Evolutionary conservation across 352 stramenopile genomes (phyloP).

Genomic region (Globisporangium viniferum): DNA sequence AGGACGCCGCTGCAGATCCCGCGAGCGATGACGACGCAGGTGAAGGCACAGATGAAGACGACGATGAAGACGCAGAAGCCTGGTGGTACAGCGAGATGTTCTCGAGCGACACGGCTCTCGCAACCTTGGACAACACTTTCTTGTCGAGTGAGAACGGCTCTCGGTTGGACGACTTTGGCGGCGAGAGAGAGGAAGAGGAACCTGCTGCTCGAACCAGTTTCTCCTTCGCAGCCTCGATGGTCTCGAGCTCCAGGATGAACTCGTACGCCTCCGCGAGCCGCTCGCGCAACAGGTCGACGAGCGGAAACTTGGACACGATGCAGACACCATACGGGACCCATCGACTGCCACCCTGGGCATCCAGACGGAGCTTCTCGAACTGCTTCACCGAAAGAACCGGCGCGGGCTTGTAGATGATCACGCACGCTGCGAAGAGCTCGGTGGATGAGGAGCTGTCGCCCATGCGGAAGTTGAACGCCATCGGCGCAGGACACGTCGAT

Average conservation of each 20-base stretch:
- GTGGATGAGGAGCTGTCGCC: slow-evolving; percentile 66
- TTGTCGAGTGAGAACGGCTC: slow-evolving; percentile 71
- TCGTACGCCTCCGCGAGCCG: slow-evolving; percentile 80
- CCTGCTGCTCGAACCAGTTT: slow-evolving; percentile 25
- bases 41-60: slow-evolving; percentile 14
- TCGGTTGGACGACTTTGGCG: slow-evolving; percentile 9
- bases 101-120: slow-evolving; percentile 62
- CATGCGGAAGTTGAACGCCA: slow-evolving; percentile 80
- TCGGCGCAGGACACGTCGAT: slow-evolving; percentile 43
- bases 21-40: slow-evolving; percentile 35
- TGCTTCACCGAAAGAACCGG: slow-evolving; percentile 52
- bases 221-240: slow-evolving; percentile 31
- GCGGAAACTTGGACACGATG: slow-evolving; percentile 78
- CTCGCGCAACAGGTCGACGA: slow-evolving; percentile 77
- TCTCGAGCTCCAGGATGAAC: slow-evolving; percentile 72
- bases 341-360: slow-evolving; percentile 36
- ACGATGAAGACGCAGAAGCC: slow-evolving; percentile 19
- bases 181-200: not conserved
- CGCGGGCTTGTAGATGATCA: slow-evolving; percentile 80
- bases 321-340: slow-evolving; percentile 84
- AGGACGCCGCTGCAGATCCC: slow-evolving; percentile 27
- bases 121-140: slow-evolving; percentile 76
- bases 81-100: slow-evolving; percentile 55
- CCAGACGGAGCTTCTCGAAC: slow-evolving; percentile 56
- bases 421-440: slow-evolving; percentile 72